phyloP scores from a whole-genome alignment of 495 filamentous ascomycete species.

The Neurospora sp. region DNA sequence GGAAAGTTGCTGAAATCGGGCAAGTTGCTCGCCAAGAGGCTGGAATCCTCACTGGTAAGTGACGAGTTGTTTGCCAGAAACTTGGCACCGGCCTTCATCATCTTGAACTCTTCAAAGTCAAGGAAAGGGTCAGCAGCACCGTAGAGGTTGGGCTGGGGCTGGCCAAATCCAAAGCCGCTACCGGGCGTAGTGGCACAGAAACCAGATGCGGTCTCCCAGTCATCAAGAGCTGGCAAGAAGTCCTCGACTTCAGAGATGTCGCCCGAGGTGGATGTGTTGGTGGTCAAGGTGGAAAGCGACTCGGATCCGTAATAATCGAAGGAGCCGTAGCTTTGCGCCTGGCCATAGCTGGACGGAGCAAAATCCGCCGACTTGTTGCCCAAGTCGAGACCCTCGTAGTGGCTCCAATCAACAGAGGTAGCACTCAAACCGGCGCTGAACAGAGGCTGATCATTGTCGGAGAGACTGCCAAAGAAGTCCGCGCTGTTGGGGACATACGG shows the following conservation, averaged over 20 bases:
- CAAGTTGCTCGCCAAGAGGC: conserved; percentile 12
- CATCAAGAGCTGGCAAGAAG: conserved; percentile 44
- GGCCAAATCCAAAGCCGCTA: conserved; percentile 38
- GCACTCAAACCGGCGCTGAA: conserved; percentile 56
- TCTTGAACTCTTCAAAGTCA: conserved; percentile 45
- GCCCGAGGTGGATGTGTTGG: conserved; percentile 59
- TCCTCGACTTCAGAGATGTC: conserved; percentile 70
- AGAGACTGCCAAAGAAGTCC: conserved; percentile 40
- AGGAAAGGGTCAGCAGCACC: conserved; percentile 46
- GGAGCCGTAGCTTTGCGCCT: conserved; percentile 57
- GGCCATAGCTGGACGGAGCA: conserved; percentile 56
- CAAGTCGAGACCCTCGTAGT: conserved; percentile 53
- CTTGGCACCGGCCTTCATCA: conserved; percentile 41
- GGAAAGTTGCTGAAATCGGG: conserved; percentile 13
- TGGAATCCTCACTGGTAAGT: conserved; percentile 24
- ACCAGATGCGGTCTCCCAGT: conserved; percentile 41
- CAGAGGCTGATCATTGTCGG: conserved; percentile 55
- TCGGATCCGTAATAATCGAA: conserved; percentile 50
- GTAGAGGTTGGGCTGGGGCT: conserved; percentile 41
- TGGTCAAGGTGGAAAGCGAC: conserved; percentile 42
- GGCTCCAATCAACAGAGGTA: conserved; percentile 63
- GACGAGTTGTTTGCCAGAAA: conserved; percentile 28
- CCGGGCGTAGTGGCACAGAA: conserved; percentile 41
- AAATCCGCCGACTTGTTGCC: conserved; percentile 38
- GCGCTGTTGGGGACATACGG: conserved; percentile 45